Evolutionary conservation across 202 grass and related monocot species (phyloP).

Genomic region (Carex arenaria): DNA sequence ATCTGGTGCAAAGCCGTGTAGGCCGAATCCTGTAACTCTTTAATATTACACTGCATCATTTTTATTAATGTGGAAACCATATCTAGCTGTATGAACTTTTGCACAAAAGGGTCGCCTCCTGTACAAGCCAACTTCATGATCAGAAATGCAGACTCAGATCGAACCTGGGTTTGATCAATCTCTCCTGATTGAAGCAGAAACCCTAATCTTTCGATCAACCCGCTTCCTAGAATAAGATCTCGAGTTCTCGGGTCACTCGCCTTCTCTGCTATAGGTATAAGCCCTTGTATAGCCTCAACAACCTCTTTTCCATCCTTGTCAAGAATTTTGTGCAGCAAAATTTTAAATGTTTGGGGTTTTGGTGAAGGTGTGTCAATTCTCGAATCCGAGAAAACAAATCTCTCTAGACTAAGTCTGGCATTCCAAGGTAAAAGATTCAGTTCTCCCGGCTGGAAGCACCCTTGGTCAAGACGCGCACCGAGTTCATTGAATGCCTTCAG

Average conservation of each 20-base stretch:
- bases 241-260: background rate
- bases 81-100: constrained; percentile 6
- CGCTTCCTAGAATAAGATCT: background rate
- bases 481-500: constrained; percentile 5
- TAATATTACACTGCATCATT: constrained; percentile 10
- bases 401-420: background rate
- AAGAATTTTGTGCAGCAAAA: constrained; percentile 1
- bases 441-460: constrained; percentile 1
- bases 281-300: constrained; percentile 7
- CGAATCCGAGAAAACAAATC: background rate
- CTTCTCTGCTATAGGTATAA: constrained; percentile 7
- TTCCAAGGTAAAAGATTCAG: constrained; percentile 12
- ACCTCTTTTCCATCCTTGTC: background rate
- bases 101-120: background rate
- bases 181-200: background rate
- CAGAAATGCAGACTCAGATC: background rate
- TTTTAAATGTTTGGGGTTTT: background rate
- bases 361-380: background rate
- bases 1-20: constrained; percentile 5
- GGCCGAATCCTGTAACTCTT: background rate
- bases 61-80: constrained; percentile 4
- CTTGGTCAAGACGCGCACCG: background rate
- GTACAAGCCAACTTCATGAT: constrained; percentile 12
- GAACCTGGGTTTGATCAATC: background rate
- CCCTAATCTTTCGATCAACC: background rate